Evolutionary conservation across 805 yeast genomes (phyloP).

Genomic region (Jamesozyma hellenica): DNA sequence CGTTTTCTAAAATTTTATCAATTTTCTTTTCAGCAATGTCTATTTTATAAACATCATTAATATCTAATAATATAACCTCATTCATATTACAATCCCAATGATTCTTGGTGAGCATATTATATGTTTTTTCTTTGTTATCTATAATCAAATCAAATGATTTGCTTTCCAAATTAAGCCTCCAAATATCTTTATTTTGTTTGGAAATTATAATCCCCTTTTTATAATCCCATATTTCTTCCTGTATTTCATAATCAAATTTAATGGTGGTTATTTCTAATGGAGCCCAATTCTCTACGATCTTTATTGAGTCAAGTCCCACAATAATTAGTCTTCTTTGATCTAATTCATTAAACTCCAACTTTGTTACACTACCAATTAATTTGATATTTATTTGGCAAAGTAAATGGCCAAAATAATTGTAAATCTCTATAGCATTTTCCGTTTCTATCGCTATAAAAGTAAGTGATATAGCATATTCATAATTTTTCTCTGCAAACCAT

Average conservation of each 20-base stretch:
- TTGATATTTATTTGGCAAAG: constrained; percentile 6
- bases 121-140: constrained; percentile 16
- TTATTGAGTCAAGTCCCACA: constrained; percentile 11
- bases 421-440: constrained; percentile 24
- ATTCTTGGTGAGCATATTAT: constrained; percentile 20
- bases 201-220: constrained; percentile 15
- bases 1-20: constrained; percentile 5
- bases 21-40: constrained; percentile 5
- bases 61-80: constrained; percentile 17
- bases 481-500: constrained; percentile 10
- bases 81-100: constrained; percentile 22
- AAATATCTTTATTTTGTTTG: constrained; percentile 18
- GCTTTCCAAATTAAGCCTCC: constrained; percentile 3
- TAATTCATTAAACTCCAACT: constrained; percentile 15
- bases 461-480: constrained; percentile 32
- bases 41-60: constrained; percentile 14
- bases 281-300: constrained; percentile 11
- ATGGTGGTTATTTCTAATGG: constrained; percentile 14
- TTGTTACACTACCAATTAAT: constrained; percentile 10
- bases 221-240: constrained; percentile 27
- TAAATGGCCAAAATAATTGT: constrained; percentile 30
- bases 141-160: constrained; percentile 8
- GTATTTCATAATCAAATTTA: constrained; percentile 6
- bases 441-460: constrained; percentile 34
- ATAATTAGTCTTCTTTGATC: constrained; percentile 9